These are phyloP conservation scores for Acacia acuminata DNA, from an alignment of 306 rosid genomes.

Conservation along the genomic window DNA sequence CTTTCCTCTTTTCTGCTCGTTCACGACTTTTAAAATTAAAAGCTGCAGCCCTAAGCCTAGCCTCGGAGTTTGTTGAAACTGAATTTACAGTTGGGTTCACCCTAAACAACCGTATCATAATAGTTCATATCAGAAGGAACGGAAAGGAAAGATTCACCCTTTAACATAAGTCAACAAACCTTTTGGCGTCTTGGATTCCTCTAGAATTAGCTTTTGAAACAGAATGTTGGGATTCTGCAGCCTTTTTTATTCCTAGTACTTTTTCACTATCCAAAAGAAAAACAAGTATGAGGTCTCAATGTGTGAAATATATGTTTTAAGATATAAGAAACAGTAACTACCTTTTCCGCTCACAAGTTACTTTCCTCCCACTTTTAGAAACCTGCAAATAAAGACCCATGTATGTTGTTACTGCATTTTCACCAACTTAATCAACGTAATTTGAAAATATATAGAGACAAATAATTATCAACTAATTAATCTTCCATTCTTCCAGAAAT, in stretches of 20 bases:
- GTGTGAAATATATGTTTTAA: slow-evolving; percentile 17
- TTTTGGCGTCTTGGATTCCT: slow-evolving; percentile 44
- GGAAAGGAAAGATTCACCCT: slow-evolving; percentile 5
- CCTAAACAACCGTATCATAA: slow-evolving; percentile 29
- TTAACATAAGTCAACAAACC: slow-evolving; percentile 42
- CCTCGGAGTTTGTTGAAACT: slow-evolving; percentile 41
- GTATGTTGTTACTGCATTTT: slow-evolving; percentile 5
- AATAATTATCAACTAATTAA: not conserved
- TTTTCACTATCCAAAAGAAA: slow-evolving; percentile 32
- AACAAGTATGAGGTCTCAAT: slow-evolving; percentile 31
- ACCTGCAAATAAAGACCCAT: slow-evolving; percentile 44
- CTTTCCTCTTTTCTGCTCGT: slow-evolving; percentile 74
- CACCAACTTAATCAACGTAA: not conserved
- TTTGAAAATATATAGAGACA: not conserved
- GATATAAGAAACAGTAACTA: slow-evolving; percentile 35
- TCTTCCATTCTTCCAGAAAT: not conserved
- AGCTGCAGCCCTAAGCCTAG: slow-evolving; percentile 41
- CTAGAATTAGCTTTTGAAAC: slow-evolving; percentile 40
- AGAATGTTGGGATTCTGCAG: slow-evolving; percentile 38
- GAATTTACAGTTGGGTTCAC: slow-evolving; percentile 35
- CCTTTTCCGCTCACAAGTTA: slow-evolving; percentile 48
- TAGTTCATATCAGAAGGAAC: slow-evolving; percentile 4
- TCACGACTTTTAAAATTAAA: slow-evolving; percentile 56
- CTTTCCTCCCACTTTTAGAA: slow-evolving; percentile 42
- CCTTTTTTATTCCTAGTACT: slow-evolving; percentile 40